Conservation (phyloP, 2,329 filamentous ascomycete genomes). For the Diaporthe vexans region DNA sequence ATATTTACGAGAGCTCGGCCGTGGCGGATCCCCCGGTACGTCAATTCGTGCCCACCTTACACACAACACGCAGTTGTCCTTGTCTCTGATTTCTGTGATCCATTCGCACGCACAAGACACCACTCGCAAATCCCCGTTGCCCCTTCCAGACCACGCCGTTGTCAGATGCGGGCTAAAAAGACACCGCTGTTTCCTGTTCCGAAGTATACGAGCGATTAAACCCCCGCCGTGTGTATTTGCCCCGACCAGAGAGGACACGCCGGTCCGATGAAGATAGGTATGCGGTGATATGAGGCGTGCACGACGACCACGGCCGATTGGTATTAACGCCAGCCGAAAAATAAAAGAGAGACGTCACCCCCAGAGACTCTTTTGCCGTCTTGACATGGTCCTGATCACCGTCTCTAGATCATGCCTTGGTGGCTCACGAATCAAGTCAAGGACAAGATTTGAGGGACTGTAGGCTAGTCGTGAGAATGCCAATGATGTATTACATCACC, state of each 20-base stretch:
- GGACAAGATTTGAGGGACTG: constrained; percentile 31
- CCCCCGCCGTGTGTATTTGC: constrained; percentile 42
- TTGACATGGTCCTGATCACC: constrained; percentile 38
- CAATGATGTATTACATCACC: constrained; percentile 41
- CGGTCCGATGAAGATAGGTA: constrained; percentile 45
- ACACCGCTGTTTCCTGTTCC: constrained; percentile 44
- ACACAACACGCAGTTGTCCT: constrained; percentile 40
- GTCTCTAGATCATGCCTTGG: constrained; percentile 33
- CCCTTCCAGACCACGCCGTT: constrained; percentile 41
- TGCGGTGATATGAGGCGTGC: constrained; percentile 42
- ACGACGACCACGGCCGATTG: constrained; percentile 43
- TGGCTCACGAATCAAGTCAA: constrained; percentile 35
- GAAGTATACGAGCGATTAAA: constrained; percentile 42
- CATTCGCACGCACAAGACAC: constrained; percentile 39
- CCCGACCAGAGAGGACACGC: constrained; percentile 45
- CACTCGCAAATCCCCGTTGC: constrained; percentile 34
- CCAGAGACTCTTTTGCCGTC: constrained; percentile 38
- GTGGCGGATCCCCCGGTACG: constrained; percentile 38
- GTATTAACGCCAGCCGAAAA: constrained; percentile 43
- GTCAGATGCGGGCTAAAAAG: constrained; percentile 42
- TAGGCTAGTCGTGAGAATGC: constrained; percentile 36
- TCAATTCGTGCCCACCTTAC: constrained; percentile 39
- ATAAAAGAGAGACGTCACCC: constrained; percentile 42
- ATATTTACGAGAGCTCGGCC: constrained; percentile 40
- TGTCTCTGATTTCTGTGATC: constrained; percentile 41